Evolutionary conservation across 129 eudicot species (phyloP).

Genomic region (Pittosporum tobira): DNA sequence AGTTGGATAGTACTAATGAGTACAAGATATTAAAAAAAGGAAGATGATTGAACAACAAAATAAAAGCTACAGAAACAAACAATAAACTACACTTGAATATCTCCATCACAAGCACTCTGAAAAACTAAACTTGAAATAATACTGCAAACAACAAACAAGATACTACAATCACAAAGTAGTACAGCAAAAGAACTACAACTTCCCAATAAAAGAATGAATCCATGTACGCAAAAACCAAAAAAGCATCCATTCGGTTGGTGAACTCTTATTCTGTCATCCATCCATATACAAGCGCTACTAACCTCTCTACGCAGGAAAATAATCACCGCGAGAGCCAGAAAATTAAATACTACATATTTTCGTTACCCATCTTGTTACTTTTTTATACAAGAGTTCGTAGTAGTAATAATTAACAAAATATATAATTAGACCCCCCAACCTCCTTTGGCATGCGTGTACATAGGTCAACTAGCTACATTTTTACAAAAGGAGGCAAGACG

Average conservation of each 20-base stretch:
- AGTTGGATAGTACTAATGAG: too few species aligned
- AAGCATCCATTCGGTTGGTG: constrained; percentile 2
- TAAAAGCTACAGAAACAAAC: too few species aligned
- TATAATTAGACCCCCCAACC: neutral
- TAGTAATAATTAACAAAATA: neutral
- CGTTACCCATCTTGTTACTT: constrained; percentile 5
- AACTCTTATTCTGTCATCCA: constrained; percentile 16
- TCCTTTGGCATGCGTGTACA: neutral
- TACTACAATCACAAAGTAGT: constrained; percentile 1
- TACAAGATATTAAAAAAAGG: too few species aligned
- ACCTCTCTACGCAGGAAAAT: neutral
- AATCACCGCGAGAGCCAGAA: neutral
- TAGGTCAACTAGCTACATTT: constrained; percentile 12
- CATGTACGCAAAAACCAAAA: neutral
- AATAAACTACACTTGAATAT: too few species aligned
- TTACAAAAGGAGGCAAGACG: constrained; percentile 58
- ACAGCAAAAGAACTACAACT: constrained; percentile 9
- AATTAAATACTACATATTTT: neutral
- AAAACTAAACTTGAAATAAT: too few species aligned
- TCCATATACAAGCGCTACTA: constrained; percentile 10
- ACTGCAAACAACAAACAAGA: neutral
- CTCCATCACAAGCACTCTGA: too few species aligned
- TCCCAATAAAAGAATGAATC: neutral
- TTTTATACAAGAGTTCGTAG: constrained; percentile 16
- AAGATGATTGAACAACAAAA: too few species aligned